Evolutionary conservation across 495 filamentous ascomycete species (phyloP), one percentile per base, ranked within the genome.

Genomic region (Penicillium herquei): DNA sequence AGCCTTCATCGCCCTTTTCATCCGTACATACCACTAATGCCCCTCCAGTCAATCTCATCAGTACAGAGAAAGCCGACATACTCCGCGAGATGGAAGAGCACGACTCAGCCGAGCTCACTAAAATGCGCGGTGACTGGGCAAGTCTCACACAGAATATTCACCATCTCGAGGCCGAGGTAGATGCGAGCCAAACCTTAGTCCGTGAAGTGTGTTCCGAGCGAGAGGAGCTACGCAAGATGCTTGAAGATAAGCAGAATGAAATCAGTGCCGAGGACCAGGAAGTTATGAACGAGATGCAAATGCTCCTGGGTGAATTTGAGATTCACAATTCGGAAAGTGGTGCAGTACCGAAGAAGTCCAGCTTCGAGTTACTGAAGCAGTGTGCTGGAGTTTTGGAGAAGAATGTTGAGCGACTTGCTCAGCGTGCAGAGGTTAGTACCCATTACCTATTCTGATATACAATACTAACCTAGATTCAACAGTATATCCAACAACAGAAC

Each of bases 401-500:
- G 67, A 73, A 77, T 56, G 61, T 72, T 30, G 75, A 79, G 62
- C 67, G 71, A 31, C 64, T 78, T 13, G 75, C 76, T 31, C 72
- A 79, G 52, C 70, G 71, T 51, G 76, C 78, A 62, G 73, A 80
- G 74, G 77, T 80, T 33, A 64, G 70, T 70, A 42, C 31, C 30
- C 30, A 46, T 47, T 42, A 3, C 13, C 17, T 40, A 10, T 3
- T 48, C 31, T 52, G 21, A 49, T 13, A 40, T 26, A 21, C n/a
- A 44, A 34, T 59, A 39, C 59, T 67, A 52, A 69, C 35, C 13
- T 30, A 31, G 9, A 49, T 43, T 30, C n/a, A 52, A 47, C 59
- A 84, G 83, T 81, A 85, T 61, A 83, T 84, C 60, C 75, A 83
- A 55, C 79, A 82, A 53, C 84, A 85, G 68, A 82, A 84, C 42